Conservation (phyloP, 257 asterid species). For the Thymus mandschuricus region DNA sequence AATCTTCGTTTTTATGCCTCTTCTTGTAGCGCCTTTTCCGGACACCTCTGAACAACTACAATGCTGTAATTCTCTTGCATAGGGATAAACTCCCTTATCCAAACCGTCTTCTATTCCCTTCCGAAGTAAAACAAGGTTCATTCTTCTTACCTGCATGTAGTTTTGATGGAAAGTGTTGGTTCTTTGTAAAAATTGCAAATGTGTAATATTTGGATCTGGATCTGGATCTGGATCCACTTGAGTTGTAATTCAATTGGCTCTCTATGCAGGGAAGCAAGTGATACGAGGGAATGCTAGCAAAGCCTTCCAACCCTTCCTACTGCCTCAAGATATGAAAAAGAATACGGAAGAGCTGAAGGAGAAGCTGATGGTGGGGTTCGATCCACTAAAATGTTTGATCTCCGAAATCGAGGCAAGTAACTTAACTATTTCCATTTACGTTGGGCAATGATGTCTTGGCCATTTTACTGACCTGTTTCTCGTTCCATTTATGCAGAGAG, state of each 20-base stretch:
- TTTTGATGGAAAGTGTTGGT: conserved; percentile 15
- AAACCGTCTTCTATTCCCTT: conserved; percentile 79
- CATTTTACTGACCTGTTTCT: conserved; percentile 21
- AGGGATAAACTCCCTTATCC: conserved; percentile 85
- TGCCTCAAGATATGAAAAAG: conserved; percentile 50
- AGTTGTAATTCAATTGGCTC: conserved; percentile 1
- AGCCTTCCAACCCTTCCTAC: conserved; percentile 69
- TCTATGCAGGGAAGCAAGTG: conserved; percentile 59
- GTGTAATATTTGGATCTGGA: conserved; percentile 1
- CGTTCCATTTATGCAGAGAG: conserved; percentile 54
- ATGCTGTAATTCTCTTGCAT: conserved; percentile 90
- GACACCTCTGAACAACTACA: conserved; percentile 86
- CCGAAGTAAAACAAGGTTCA: conserved; percentile 76
- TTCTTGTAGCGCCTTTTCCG: conserved; percentile 89
- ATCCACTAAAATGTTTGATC: conserved; percentile 71
- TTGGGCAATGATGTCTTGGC: neutral
- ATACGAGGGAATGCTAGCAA: conserved; percentile 72
- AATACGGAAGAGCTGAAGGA: conserved; percentile 54
- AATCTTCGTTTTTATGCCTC: conserved; percentile 12
- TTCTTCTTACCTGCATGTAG: conserved; percentile 12
- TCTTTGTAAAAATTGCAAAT: neutral
- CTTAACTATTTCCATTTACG: conserved; percentile 11
- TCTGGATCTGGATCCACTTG: conserved; percentile 14
- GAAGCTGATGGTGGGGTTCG: conserved; percentile 90
- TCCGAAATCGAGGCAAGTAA: conserved; percentile 76